Evolutionary conservation across 2,329 filamentous ascomycete species (phyloP).

Genomic region (Canariomyces notabilis): DNA sequence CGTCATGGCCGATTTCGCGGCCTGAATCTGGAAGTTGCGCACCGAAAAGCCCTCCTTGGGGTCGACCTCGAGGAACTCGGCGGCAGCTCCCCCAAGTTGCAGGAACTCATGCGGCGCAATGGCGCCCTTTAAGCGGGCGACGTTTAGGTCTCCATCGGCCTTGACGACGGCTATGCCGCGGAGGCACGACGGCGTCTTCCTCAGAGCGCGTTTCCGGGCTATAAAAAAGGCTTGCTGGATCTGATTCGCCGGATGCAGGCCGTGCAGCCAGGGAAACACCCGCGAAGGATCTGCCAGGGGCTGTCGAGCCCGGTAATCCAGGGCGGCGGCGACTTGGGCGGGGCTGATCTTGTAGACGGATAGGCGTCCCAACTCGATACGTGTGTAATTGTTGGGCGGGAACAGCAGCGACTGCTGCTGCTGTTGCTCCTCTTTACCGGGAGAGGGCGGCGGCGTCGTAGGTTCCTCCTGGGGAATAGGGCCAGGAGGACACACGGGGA

Average conservation of each 20-base stretch:
- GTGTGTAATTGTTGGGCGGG: constrained; percentile 62
- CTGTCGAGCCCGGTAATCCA: constrained; percentile 72
- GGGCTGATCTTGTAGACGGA: constrained; percentile 69
- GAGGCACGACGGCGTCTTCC: constrained; percentile 69
- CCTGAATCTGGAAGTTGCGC: constrained; percentile 94
- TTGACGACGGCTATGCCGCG: constrained; percentile 83
- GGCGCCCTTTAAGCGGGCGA: constrained; percentile 78
- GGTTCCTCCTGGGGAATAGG: constrained; percentile 53
- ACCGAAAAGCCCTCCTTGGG: constrained; percentile 90
- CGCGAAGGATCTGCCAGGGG: constrained; percentile 77
- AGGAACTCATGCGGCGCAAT: constrained; percentile 78
- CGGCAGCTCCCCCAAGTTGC: constrained; percentile 39
- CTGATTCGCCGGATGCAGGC: constrained; percentile 81
- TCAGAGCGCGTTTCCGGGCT: constrained; percentile 64
- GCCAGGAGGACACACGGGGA: constrained; percentile 83
- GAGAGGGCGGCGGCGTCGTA: constrained; percentile 62
- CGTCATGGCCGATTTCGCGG: constrained; percentile 77
- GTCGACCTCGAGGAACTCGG: constrained; percentile 75
- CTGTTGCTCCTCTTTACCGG: constrained; percentile 48
- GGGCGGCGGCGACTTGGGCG: constrained; percentile 61
- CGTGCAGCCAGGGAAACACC: constrained; percentile 96
- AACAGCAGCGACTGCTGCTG: constrained; percentile 66
- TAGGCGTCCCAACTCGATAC: constrained; percentile 47
- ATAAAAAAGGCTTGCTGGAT: constrained; percentile 88
- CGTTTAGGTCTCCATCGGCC: constrained; percentile 71